A percentile compares a stretch with the other conserved stretches of the same genome.
phyloP scores from a whole-genome alignment of 1,139 yeast species.

The Yarrowia galli region DNA sequence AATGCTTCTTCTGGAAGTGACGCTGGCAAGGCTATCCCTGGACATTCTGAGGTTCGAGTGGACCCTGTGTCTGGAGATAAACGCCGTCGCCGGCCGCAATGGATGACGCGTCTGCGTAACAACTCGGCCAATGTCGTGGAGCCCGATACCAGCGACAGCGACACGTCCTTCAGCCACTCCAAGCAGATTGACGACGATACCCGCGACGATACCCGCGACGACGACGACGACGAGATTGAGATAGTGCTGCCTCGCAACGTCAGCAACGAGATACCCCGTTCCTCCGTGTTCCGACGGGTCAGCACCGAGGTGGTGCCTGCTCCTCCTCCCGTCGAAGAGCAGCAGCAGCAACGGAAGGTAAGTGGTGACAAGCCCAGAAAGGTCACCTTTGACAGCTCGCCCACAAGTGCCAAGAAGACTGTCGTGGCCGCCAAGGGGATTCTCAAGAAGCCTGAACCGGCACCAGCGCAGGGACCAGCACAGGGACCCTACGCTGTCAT shows the following conservation, averaged over 20 bases:
- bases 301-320: constrained; percentile 18
- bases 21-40: constrained; percentile 33
- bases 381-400: constrained; percentile 23
- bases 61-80: constrained; percentile 32
- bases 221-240: constrained; percentile 32
- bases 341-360: constrained; percentile 6
- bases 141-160: constrained; percentile 27
- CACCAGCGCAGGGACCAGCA: too few relatives aligned
- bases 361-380: constrained; percentile 10
- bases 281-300: constrained; percentile 13
- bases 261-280: constrained; percentile 31
- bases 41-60: constrained; percentile 34
- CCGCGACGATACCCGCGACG: constrained; percentile 29
- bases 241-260: constrained; percentile 23
- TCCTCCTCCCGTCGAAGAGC: not conserved
- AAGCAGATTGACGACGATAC: constrained; percentile 20
- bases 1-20: constrained; percentile 32
- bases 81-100: constrained; percentile 33
- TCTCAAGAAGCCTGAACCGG: constrained; percentile 23
- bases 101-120: constrained; percentile 32
- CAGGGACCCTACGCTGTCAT: constrained; percentile 6
- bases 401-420: not conserved
- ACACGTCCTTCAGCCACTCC: constrained; percentile 4
- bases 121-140: constrained; percentile 23
- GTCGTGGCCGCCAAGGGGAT: constrained; percentile 13